phyloP scores from a whole-genome alignment of 441 rosid species.

The Euphorbia schlechtendalii region DNA sequence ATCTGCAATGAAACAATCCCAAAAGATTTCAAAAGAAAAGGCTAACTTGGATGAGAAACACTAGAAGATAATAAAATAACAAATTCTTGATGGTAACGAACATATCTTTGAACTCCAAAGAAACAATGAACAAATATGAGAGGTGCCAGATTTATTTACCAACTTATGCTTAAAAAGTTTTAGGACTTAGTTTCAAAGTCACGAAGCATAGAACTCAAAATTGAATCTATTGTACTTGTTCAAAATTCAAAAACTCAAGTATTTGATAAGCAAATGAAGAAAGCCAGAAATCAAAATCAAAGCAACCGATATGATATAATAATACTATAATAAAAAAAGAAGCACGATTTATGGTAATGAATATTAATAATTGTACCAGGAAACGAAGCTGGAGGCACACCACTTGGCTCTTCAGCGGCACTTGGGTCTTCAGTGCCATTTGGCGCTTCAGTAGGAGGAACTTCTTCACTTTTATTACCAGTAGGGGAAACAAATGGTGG shows the following conservation, averaged over 20 bases:
- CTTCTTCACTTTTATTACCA: conserved; percentile 27
- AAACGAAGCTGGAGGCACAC: neutral
- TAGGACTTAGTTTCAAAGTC: neutral
- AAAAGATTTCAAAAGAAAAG: neutral
- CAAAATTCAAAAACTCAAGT: neutral
- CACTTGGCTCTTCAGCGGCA: too few species aligned
- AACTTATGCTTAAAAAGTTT: too few species aligned
- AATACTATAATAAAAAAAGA: too few species aligned
- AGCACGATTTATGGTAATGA: too few species aligned
- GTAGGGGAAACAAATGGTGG: conserved; percentile 37
- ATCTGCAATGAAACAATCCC: neutral
- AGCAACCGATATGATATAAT: neutral
- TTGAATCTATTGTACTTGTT: neutral
- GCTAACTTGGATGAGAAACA: neutral
- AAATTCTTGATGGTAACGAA: too few species aligned
- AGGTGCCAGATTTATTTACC: too few species aligned
- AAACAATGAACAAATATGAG: too few species aligned
- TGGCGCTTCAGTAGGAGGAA: conserved; percentile 49
- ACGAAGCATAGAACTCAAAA: neutral
- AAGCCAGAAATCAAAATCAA: neutral
- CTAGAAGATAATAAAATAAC: too few species aligned
- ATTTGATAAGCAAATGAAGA: neutral
- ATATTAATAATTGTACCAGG: neutral
- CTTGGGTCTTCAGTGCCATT: conserved; percentile 20
- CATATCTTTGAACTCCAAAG: too few species aligned